Evolutionary conservation across 140 eudicot species (phyloP).

Genomic region (Senecio squalidus): DNA sequence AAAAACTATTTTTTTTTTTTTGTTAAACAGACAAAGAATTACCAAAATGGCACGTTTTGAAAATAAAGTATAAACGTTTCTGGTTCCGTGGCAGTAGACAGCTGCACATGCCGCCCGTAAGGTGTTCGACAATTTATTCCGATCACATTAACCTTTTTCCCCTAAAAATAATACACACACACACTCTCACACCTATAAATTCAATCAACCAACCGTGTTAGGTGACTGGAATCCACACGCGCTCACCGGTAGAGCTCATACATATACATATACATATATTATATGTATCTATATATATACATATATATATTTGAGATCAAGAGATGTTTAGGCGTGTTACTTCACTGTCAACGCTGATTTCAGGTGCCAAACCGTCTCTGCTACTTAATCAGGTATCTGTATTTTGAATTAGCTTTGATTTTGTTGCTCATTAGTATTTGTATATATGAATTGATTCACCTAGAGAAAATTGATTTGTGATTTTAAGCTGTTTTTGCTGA

Average conservation of each 20-base stretch:
- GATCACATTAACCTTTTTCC: constrained; percentile 8
- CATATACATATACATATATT: not conserved
- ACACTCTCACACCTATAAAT: not conserved
- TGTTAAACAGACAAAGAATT: no score
- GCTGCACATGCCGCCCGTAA: constrained; percentile 29
- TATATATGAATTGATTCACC: constrained; percentile 1
- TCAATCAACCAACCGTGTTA: no score
- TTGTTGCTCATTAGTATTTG: not conserved
- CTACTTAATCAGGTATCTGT: constrained; percentile 41
- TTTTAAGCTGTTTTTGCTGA: not conserved
- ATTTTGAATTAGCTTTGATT: not conserved
- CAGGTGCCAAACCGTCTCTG: constrained; percentile 41
- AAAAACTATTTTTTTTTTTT: no score
- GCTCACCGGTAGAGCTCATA: no score
- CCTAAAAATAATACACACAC: not conserved
- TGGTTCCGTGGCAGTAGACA: constrained; percentile 11
- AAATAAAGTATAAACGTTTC: no score
- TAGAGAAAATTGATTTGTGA: not conserved
- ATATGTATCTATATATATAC: not conserved
- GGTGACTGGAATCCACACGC: no score
- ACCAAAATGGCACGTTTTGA: no score
- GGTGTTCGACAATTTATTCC: constrained; percentile 36
- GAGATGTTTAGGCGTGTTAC: constrained; percentile 53
- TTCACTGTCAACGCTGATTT: constrained; percentile 35
- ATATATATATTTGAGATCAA: not conserved